Evolutionary conservation across 352 stramenopile genomes (phyloP).

Genomic region (Globisporangium radiosum): DNA sequence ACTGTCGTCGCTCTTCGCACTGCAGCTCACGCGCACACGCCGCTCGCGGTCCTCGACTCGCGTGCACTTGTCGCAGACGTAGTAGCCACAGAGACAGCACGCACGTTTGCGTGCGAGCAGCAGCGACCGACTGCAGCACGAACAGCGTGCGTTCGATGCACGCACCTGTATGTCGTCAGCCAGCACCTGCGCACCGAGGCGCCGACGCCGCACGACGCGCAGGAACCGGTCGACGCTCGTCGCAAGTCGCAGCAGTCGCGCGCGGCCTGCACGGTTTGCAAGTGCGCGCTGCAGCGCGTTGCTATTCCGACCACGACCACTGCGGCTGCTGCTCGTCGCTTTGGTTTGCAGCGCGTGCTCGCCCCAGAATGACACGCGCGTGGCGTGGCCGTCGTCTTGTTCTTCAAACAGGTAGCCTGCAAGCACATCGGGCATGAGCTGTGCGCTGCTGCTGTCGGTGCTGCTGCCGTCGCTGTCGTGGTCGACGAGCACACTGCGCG

Average conservation of each 20-base stretch:
- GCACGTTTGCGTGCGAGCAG: slow-evolving; percentile 3
- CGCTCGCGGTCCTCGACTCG: slow-evolving; percentile 10
- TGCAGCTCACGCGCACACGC: neutral
- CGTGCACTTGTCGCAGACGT: slow-evolving; percentile 11
- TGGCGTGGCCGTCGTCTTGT: slow-evolving; percentile 20
- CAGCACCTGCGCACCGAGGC: slow-evolving; percentile 10
- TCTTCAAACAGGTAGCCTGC: slow-evolving; percentile 39
- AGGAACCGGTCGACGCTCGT: slow-evolving; percentile 6
- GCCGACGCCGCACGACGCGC: slow-evolving; percentile 5
- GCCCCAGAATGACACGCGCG: slow-evolving; percentile 36
- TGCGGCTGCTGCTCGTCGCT: slow-evolving; percentile 1
- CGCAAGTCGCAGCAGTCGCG: slow-evolving; percentile 1
- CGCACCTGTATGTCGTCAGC: slow-evolving; percentile 8
- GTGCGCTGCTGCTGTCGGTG: neutral
- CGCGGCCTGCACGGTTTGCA: neutral
- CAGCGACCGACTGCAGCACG: slow-evolving; percentile 8
- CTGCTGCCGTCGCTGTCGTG: neutral
- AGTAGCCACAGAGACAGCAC: slow-evolving; percentile 14
- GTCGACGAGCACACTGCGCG: neutral
- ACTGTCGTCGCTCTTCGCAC: neutral
- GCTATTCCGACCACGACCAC: no score
- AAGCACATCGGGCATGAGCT: neutral
- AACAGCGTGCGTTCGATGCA: slow-evolving; percentile 10
- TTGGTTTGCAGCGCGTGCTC: slow-evolving; percentile 15
- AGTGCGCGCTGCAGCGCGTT: neutral